Evolutionary conservation across 1,284 basidiomycete genomes (phyloP), one percentile per base, ranked within the genome.

Genomic region (Mycena sp.): DNA sequence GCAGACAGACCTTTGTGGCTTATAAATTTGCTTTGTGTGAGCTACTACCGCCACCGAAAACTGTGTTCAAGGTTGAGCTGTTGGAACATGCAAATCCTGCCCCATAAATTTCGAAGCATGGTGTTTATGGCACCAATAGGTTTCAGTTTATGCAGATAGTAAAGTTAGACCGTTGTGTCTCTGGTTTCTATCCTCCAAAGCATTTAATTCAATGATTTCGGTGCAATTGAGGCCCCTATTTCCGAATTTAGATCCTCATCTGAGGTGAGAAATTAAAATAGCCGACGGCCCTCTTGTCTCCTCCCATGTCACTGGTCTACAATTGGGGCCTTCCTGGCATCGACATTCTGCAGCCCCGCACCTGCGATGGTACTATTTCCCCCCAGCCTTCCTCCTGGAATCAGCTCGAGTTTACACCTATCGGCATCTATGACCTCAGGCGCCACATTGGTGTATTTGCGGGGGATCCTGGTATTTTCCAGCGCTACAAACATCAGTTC

Each of bases 351-450:
- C 4, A 9, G 10, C 56, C 56, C 3, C 12, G 21, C n/a, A 4
- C 16, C 10, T 37, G 37, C 0, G 46, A 49, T 0, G 56, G 46
- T 11, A n/a, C n/a, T 12, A 35, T 21, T 4, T 35, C 45, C 21
- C 14, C 4, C n/a, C 19, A 56, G 5, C 28, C 38, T 12, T 6
- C 25, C 3, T 21, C 29, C 6, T 59, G 25, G 37, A 16, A 35
- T 16, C 5, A 6, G 1, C 61, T 58, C 30, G 19, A 38, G 5
- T 59, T 63, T n/a, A 40, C 35, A 10, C 56, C 50, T 0, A 19
- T 54, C 16, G 51, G 62, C 2, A 5, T 64, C 1, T 58, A 30
- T 11, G 51, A 59, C 19, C 43, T 64, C 23, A 50, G 56, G 2
- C 56, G 62, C 4, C 19, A 25, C 3, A 37, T 59, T 11, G 48